Percentiles rank a stretch among this genome's conserved stretches.
phyloP scores from a whole-genome alignment of 345 rosid species.

The Cardiospermum halicacabum region DNA sequence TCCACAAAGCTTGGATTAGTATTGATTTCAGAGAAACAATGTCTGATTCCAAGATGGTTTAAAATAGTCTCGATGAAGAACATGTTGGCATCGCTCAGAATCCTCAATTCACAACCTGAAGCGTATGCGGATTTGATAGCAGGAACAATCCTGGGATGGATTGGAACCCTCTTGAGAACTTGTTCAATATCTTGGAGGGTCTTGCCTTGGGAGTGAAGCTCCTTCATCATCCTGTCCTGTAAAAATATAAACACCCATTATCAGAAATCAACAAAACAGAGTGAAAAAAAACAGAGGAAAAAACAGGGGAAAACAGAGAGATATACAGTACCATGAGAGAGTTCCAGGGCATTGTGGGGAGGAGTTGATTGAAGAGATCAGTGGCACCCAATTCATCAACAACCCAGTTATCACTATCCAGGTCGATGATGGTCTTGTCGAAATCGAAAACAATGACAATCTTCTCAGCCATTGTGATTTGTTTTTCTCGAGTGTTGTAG shows the following conservation, averaged over 20 bases:
- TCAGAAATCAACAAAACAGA: not conserved
- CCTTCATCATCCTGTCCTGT: conserved; percentile 78
- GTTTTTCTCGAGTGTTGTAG: too few species aligned
- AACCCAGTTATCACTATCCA: conserved; percentile 85
- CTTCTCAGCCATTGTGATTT: conserved; percentile 36
- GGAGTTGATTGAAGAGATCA: conserved; percentile 72
- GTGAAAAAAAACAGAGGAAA: not conserved
- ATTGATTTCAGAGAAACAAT: conserved; percentile 70
- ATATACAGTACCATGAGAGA: conserved; percentile 52
- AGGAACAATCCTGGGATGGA: conserved; percentile 59
- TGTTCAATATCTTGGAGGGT: conserved; percentile 52
- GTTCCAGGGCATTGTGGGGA: conserved; percentile 91
- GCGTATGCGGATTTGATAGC: conserved; percentile 74
- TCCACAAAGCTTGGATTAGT: conserved; percentile 67
- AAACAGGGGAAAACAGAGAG: too few species aligned
- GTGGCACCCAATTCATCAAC: conserved; percentile 65
- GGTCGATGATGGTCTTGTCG: conserved; percentile 78
- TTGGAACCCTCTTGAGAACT: conserved; percentile 43
- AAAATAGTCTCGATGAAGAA: conserved; percentile 72
- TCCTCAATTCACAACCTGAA: conserved; percentile 80
- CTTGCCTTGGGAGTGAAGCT: conserved; percentile 54
- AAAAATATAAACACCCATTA: not conserved
- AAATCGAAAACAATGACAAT: conserved; percentile 70
- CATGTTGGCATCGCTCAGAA: conserved; percentile 73
- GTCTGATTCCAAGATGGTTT: conserved; percentile 56